Evolutionary conservation across 2,329 filamentous ascomycete species (phyloP).

Genomic region (Amauroascus verrucosus): DNA sequence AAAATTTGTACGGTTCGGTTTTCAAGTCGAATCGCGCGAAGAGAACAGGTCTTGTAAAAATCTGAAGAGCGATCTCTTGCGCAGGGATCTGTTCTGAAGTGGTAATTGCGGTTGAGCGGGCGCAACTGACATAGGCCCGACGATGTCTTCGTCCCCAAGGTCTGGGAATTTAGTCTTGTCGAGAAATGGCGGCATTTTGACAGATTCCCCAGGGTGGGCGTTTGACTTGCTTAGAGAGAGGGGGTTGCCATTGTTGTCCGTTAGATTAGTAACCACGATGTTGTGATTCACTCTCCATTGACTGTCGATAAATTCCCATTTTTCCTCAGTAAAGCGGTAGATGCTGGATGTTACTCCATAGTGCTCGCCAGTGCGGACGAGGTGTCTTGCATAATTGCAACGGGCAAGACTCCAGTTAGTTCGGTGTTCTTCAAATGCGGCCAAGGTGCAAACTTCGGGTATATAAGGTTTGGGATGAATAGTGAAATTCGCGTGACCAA

Average conservation of each 20-base stretch:
- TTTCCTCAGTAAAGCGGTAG: slow-evolving; percentile 72
- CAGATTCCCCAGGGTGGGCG: slow-evolving; percentile 41
- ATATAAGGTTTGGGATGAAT: slow-evolving; percentile 74
- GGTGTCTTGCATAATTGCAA: slow-evolving; percentile 78
- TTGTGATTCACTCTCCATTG: slow-evolving; percentile 64
- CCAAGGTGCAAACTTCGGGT: slow-evolving; percentile 51
- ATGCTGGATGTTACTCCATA: slow-evolving; percentile 84
- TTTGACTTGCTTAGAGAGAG: slow-evolving; percentile 32
- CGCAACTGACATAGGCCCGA: slow-evolving; percentile 69
- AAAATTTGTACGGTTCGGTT: background rate
- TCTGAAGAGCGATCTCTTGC: slow-evolving; percentile 36
- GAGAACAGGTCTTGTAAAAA: slow-evolving; percentile 36
- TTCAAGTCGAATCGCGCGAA: slow-evolving; percentile 3
- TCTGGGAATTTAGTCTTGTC: slow-evolving; percentile 72
- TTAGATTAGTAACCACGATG: slow-evolving; percentile 46
- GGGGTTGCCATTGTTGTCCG: slow-evolving; percentile 26
- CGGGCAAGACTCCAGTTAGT: slow-evolving; percentile 75
- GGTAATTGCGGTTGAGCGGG: slow-evolving; percentile 35
- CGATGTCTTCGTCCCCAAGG: slow-evolving; percentile 82
- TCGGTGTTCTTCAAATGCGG: slow-evolving; percentile 54
- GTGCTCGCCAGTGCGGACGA: slow-evolving; percentile 79
- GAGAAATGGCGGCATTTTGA: slow-evolving; percentile 35
- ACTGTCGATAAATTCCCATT: slow-evolving; percentile 72
- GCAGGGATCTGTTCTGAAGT: slow-evolving; percentile 28
- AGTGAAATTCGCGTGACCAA: slow-evolving; percentile 89